Conservation (phyloP, 2,329 filamentous ascomycete genomes). For the Stemphylium vesicarium region DNA sequence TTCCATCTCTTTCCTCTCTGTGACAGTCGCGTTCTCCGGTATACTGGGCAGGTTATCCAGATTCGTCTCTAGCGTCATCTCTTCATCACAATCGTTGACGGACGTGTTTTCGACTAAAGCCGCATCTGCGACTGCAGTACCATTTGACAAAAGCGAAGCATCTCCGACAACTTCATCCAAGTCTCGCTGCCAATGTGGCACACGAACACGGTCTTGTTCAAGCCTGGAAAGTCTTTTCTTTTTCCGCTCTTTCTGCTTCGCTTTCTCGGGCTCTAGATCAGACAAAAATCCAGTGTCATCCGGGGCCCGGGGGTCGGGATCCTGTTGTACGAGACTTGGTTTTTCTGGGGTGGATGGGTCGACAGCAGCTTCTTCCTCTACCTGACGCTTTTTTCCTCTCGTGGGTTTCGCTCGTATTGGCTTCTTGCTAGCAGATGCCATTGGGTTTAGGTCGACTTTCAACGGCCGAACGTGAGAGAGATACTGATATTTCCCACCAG, state of each 20-base stretch:
- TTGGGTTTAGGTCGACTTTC: conserved; percentile 8
- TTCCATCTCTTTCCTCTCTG: conserved; percentile 5
- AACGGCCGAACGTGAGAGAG: conserved; percentile 4
- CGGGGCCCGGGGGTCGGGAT: conserved; percentile 4
- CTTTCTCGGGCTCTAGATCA: conserved; percentile 3
- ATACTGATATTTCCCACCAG: conserved; percentile 12
- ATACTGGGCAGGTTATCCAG: not conserved
- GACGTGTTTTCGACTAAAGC: not conserved
- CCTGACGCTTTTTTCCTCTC: conserved; percentile 7
- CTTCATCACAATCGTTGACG: not conserved
- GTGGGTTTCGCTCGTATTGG: not conserved
- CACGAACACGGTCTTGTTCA: not conserved
- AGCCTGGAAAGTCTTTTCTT: conserved; percentile 7
- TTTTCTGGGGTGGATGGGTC: not conserved
- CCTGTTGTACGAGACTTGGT: not conserved
- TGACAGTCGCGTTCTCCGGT: conserved; percentile 4
- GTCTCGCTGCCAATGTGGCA: conserved; percentile 10
- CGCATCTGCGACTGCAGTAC: not conserved
- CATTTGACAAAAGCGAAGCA: not conserved
- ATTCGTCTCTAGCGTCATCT: not conserved
- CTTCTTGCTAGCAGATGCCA: conserved; percentile 4
- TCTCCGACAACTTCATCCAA: not conserved
- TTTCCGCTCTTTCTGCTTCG: not conserved
- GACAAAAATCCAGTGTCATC: conserved; percentile 12
- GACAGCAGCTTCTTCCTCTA: not conserved